Conservation (phyloP, 495 filamentous ascomycete genomes). For the Apodospora peruviana region DNA sequence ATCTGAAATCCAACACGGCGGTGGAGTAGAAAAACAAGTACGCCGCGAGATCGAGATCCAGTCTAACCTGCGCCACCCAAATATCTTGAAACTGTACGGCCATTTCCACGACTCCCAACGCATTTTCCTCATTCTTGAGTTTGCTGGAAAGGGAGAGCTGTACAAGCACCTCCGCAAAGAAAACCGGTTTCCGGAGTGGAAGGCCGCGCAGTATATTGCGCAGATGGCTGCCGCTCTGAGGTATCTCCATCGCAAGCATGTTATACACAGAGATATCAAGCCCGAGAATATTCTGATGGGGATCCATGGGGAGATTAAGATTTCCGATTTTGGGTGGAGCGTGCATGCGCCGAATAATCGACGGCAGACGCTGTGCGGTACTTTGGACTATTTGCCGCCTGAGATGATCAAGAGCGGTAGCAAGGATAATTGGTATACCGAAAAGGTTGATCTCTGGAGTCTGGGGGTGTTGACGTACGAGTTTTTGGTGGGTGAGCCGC, state of each 20-base stretch:
- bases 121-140: constrained; percentile 94
- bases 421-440: constrained; percentile 79
- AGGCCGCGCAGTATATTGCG: constrained; percentile 94
- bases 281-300: constrained; percentile 97
- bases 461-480: constrained; percentile 94
- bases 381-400: constrained; percentile 92
- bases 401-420: constrained; percentile 88
- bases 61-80: constrained; percentile 91
- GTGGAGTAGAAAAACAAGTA: constrained; percentile 85
- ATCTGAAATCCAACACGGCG: constrained; percentile 75
- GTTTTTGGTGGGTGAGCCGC: constrained; percentile 91
- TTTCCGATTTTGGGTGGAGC: constrained; percentile 97
- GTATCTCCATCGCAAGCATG: constrained; percentile 95
- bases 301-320: constrained; percentile 97
- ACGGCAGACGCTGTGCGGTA: constrained; percentile 93
- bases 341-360: constrained; percentile 96
- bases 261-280: constrained; percentile 98
- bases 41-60: constrained; percentile 97
- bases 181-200: constrained; percentile 87
- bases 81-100: constrained; percentile 88
- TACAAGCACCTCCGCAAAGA: constrained; percentile 95
- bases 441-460: constrained; percentile 96
- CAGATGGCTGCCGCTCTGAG: constrained; percentile 93
- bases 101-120: constrained; percentile 97
- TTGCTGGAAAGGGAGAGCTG: constrained; percentile 88